These are phyloP conservation scores for Xanthoceras sorbifolium DNA, from an alignment of 345 rosid genomes.

Conservation along the genomic window DNA sequence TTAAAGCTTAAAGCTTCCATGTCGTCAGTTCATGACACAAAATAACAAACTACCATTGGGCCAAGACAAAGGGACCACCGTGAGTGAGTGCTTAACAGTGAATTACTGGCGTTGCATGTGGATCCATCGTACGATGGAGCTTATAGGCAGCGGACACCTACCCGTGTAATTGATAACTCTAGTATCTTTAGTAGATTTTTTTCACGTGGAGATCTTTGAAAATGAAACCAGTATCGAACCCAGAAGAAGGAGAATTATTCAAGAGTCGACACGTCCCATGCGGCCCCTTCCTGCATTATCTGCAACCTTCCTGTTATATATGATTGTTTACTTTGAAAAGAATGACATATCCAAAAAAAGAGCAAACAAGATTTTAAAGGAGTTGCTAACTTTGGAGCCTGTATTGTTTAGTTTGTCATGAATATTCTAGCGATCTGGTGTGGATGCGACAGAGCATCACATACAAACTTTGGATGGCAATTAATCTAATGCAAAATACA, in stretches of 20 bases:
- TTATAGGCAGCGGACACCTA: conserved; percentile 9
- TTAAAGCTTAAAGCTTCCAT: neutral
- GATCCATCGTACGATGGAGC: neutral
- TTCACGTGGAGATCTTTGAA: neutral
- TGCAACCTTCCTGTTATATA: neutral
- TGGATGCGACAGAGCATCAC: neutral
- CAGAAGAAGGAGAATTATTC: neutral
- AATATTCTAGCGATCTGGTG: neutral
- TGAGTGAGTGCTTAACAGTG: neutral
- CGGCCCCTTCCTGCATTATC: neutral
- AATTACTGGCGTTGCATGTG: neutral
- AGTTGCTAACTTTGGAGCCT: neutral
- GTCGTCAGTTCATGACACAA: neutral
- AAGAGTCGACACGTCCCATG: conserved; percentile 6
- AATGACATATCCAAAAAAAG: neutral
- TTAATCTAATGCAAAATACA: neutral
- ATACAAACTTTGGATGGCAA: neutral
- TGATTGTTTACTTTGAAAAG: conserved; percentile 22
- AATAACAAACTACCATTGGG: neutral
- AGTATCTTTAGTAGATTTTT: conserved; percentile 12
- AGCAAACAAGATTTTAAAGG: neutral
- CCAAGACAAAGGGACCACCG: neutral
- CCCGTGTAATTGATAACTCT: neutral
- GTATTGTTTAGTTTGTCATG: neutral
- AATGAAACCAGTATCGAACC: neutral